Conservation (phyloP, 495 filamentous ascomycete genomes). For the Wilcoxina mikolae region DNA sequence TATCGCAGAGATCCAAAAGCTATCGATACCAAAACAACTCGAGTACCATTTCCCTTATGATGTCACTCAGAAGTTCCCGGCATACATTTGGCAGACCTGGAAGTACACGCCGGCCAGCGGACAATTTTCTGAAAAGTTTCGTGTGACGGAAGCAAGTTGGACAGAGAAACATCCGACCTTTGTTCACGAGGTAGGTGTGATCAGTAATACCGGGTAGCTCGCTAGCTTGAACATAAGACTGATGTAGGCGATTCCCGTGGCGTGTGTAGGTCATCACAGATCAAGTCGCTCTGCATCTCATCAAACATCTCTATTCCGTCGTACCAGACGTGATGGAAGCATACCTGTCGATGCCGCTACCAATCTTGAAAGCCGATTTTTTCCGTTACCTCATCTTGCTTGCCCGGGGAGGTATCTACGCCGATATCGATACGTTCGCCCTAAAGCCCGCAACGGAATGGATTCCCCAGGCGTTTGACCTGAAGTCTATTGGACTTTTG, state of each 20-base stretch:
- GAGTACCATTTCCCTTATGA: slow-evolving; percentile 91
- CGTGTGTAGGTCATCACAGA: slow-evolving; percentile 61
- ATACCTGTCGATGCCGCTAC: slow-evolving; percentile 67
- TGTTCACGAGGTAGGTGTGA: slow-evolving; percentile 60
- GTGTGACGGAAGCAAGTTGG: slow-evolving; percentile 79
- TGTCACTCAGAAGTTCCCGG: slow-evolving; percentile 72
- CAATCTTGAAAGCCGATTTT: slow-evolving; percentile 92
- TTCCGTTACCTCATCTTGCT: slow-evolving; percentile 93
- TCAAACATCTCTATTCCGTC: slow-evolving; percentile 72
- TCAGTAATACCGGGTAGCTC: background rate
- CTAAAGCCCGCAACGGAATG: slow-evolving; percentile 71
- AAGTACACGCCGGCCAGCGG: slow-evolving; percentile 72
- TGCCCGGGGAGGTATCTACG: slow-evolving; percentile 87
- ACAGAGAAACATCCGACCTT: slow-evolving; percentile 78
- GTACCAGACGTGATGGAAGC: slow-evolving; percentile 88
- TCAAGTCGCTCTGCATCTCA: slow-evolving; percentile 59
- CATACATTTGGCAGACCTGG: slow-evolving; percentile 99
- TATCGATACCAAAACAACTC: slow-evolving; percentile 61
- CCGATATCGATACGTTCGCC: slow-evolving; percentile 86
- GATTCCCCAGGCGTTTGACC: slow-evolving; percentile 66
- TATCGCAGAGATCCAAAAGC: slow-evolving; percentile 14
- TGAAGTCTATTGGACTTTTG: slow-evolving; percentile 63
- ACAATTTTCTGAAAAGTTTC: slow-evolving; percentile 58
- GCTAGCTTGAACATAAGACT: background rate
- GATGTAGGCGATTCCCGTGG: background rate